Evolutionary conservation across 2,329 filamentous ascomycete genomes (phyloP).

Genomic region (Cladosporium austrohemisphaericum): DNA sequence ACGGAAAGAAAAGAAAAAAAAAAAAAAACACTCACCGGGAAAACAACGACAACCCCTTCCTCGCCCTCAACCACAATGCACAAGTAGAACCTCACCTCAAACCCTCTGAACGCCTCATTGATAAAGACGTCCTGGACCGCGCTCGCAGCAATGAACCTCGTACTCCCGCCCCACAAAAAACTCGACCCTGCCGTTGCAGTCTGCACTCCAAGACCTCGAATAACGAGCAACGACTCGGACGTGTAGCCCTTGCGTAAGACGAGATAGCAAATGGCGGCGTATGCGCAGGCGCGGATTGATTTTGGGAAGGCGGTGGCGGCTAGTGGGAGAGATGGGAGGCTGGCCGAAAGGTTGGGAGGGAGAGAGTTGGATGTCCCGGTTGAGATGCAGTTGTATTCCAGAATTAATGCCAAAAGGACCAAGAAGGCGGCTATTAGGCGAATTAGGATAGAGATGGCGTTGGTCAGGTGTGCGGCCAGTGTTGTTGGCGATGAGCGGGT

Average conservation of each 20-base stretch:
- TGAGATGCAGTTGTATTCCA: conserved; percentile 4
- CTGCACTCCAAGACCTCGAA: conserved; percentile 86
- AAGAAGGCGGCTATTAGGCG: conserved; percentile 32
- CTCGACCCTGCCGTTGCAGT: conserved; percentile 68
- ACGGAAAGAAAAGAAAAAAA: too few species aligned
- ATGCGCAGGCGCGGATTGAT: conserved; percentile 44
- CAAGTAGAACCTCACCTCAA: conserved; percentile 85
- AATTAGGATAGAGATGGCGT: background rate
- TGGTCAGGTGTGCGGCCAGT: conserved; percentile 38
- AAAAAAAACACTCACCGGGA: conserved; percentile 58
- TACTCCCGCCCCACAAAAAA: conserved; percentile 60
- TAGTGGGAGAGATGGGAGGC: conserved; percentile 70
- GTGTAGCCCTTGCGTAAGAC: conserved; percentile 32
- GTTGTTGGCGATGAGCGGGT: conserved; percentile 60
- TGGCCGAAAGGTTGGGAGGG: background rate
- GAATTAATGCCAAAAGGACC: conserved; percentile 36
- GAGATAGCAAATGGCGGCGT: conserved; percentile 23
- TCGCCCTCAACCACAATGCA: conserved; percentile 88
- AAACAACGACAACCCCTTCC: conserved; percentile 87
- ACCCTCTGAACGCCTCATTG: conserved; percentile 89
- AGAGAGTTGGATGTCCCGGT: conserved; percentile 10
- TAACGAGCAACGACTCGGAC: conserved; percentile 82
- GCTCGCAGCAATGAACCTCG: conserved; percentile 83
- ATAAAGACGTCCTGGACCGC: conserved; percentile 91
- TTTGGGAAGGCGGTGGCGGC: conserved; percentile 76